Percentiles rank a stretch among this genome's conserved stretches.
phyloP scores from a whole-genome alignment of 2,329 filamentous ascomycete genomes.

The Aspergillus luchuensis region DNA sequence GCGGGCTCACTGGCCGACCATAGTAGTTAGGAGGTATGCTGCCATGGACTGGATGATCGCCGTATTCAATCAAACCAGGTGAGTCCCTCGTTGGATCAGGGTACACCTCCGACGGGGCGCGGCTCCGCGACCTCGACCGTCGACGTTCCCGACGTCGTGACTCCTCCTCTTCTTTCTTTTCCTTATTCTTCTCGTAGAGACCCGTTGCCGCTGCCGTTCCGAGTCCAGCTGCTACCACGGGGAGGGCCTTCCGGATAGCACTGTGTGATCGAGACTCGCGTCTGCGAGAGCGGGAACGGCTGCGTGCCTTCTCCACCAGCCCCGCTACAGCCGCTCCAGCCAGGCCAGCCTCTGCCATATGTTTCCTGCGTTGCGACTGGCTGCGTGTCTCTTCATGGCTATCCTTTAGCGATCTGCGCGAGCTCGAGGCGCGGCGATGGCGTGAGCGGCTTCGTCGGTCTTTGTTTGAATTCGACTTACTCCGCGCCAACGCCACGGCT shows the following conservation, averaged over 20 bases:
- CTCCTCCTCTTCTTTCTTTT: slow-evolving; percentile 56
- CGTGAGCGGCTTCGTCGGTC: slow-evolving; percentile 52
- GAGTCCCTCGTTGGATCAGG: slow-evolving; percentile 45
- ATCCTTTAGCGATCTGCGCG: slow-evolving; percentile 27
- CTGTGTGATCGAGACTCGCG: slow-evolving; percentile 57
- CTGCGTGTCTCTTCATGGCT: slow-evolving; percentile 35
- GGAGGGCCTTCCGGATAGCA: slow-evolving; percentile 58
- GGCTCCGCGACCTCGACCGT: slow-evolving; percentile 52
- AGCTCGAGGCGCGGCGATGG: slow-evolving; percentile 41
- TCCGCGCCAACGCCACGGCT: slow-evolving; percentile 60
- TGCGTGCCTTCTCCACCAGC: slow-evolving; percentile 60
- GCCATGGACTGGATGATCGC: slow-evolving; percentile 62
- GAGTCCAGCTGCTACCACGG: slow-evolving; percentile 62
- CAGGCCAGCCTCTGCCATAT: slow-evolving; percentile 63
- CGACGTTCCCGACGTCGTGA: slow-evolving; percentile 37
- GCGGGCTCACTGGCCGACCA: slow-evolving; percentile 42
- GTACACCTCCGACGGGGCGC: slow-evolving; percentile 43
- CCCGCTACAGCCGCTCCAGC: slow-evolving; percentile 64
- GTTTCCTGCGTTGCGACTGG: slow-evolving; percentile 56
- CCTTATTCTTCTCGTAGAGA: slow-evolving; percentile 65
- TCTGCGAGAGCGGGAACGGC: slow-evolving; percentile 57
- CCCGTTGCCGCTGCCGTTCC: slow-evolving; percentile 63
- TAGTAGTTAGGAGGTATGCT: slow-evolving; percentile 54
- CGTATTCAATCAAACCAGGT: slow-evolving; percentile 64
- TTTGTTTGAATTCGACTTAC: slow-evolving; percentile 54